phyloP scores from a whole-genome alignment of 208 protist species.

The Crithidia sp. region DNA sequence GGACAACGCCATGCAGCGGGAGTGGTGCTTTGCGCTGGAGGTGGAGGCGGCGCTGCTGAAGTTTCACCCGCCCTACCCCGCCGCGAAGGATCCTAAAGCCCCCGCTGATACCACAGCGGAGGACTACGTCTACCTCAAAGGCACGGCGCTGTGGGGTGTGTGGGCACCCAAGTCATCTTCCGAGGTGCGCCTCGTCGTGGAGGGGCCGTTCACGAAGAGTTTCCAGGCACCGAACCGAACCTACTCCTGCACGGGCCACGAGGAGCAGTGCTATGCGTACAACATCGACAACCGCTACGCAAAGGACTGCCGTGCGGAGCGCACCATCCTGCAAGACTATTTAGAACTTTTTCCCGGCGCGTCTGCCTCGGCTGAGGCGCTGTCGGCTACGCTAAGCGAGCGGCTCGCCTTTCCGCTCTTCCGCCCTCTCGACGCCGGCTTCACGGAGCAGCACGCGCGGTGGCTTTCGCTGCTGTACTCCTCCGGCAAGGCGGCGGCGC shows the following conservation, averaged over 20 bases:
- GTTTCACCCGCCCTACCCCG: constrained; percentile 94
- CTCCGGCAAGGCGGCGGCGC: constrained; percentile 28
- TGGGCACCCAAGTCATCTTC: constrained; percentile 95
- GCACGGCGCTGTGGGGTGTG: constrained; percentile 83
- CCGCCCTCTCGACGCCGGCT: constrained; percentile 60
- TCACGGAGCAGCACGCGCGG: constrained; percentile 71
- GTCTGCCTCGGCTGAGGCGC: constrained; percentile 24
- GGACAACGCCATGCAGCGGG: constrained; percentile 86
- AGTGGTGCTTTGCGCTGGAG: constrained; percentile 88
- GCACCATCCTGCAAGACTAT: constrained; percentile 74
- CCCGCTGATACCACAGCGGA: constrained; percentile 62
- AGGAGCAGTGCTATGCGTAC: constrained; percentile 95
- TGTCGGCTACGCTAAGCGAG: constrained; percentile 68
- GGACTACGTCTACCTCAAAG: constrained; percentile 79
- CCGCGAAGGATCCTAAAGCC: constrained; percentile 38
- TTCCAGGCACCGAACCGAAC: constrained; percentile 23
- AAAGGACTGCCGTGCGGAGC: constrained; percentile 89
- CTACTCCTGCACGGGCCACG: constrained; percentile 90
- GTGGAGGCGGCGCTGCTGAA: constrained; percentile 92
- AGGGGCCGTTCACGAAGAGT: constrained; percentile 51
- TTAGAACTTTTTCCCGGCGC: constrained; percentile 37
- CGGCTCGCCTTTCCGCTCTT: constrained; percentile 69
- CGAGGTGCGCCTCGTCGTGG: constrained; percentile 91
- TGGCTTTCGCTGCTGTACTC: constrained; percentile 78
- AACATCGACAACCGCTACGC: constrained; percentile 86